Base-by-base conservation (phyloP, 306 rosid genomes). In the Rosa chinensis region DNA sequence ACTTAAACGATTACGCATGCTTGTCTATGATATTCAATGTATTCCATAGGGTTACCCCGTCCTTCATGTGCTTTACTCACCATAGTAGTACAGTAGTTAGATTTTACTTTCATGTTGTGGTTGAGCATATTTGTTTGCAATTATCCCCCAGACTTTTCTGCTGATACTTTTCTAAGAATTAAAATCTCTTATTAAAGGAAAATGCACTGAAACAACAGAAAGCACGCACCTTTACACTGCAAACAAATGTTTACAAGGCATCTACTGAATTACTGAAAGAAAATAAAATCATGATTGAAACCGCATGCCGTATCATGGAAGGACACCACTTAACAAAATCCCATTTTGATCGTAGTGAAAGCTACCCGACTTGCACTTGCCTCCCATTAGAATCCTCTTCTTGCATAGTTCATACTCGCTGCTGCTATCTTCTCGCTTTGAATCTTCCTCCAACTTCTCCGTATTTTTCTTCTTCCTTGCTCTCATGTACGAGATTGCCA, bases 321-420 rank as follows among this genome's bases (percentile, higher is more conserved):
- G 43, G 1, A 70, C 39, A 18, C 88, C 88, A 16, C 89, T 82
- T 28, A 78, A 47, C 67, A 87, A 73, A 79, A 83, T 13, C 35
- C 83, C 80, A 73, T 86, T 8, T 45, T 82, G 16, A 50, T 86
- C 86, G 23, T 86, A 86, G 14, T 35, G 73, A n/a, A 84, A 88
- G 53, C 79, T 50, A n/a, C 88, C 84, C 11, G 90, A 84, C 48
- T 68, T 92, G 90, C 94, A 92, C 76, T 83, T 92, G 58, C 43
- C 66, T 83, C 97, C 97, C 91, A 87, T 85, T 21, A 92, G 89
- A 78, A 90, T 92, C 82, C 93, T 92, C 85, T 84, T 92, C 84
- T 84, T 90, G 80, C 97, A 92, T 49, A 90, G 74, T 48, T 77
- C 79, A 35, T 67, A 8, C 6, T 55, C 84, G 1, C 53, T 70